Conservation (phyloP, 1,139 yeast genomes). For the Yamadazyma diospyri region DNA sequence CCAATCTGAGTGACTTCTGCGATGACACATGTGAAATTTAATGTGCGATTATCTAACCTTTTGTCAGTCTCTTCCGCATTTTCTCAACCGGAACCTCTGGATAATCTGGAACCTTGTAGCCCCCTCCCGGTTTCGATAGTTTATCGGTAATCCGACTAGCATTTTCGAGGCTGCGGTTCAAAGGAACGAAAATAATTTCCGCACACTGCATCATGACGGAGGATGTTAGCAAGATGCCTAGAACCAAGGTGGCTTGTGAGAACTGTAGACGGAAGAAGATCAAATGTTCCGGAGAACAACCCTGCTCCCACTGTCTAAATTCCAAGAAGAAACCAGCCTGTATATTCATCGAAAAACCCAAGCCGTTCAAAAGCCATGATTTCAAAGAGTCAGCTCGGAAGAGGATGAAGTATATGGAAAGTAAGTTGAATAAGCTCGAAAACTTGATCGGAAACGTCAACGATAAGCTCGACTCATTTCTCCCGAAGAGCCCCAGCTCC, state of each 20-base stretch:
- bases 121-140: too few species aligned
- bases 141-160: too few species aligned
- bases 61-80: too few species aligned
- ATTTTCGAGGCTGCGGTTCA: too few species aligned
- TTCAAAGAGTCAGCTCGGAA: conserved; percentile 11
- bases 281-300: conserved; percentile 47
- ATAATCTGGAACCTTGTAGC: too few species aligned
- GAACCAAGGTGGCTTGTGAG: conserved; percentile 53
- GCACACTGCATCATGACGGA: too few species aligned
- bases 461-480: conserved; percentile 13
- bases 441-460: conserved; percentile 18
- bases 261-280: conserved; percentile 47
- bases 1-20: too few species aligned
- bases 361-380: conserved; percentile 9
- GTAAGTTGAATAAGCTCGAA: conserved; percentile 23
- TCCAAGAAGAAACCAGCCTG: conserved; percentile 22
- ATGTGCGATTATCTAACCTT: too few species aligned
- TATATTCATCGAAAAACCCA: conserved; percentile 23
- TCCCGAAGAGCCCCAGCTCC: neutral
- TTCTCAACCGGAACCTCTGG: too few species aligned
- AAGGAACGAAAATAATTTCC: too few species aligned
- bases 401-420: conserved; percentile 19
- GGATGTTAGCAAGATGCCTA: too few species aligned
- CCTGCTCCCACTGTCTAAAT: conserved; percentile 42
- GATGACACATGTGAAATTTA: too few species aligned